Base-by-base conservation (phyloP, 139 green algal genomes). In the Auxenochlorella protothecoides region DNA sequence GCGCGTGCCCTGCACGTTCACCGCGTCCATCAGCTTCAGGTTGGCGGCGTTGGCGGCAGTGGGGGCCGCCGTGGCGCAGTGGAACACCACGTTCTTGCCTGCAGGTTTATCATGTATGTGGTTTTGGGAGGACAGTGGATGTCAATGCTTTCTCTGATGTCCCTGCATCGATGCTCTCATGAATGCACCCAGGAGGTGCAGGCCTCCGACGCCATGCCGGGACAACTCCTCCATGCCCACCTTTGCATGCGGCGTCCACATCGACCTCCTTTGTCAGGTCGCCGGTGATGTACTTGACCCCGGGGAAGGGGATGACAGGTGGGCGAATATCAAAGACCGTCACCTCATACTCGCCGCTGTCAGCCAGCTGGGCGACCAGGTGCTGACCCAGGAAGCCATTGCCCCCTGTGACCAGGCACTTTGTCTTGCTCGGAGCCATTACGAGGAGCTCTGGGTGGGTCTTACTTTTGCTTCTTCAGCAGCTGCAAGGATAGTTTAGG, bases 1-100 rank as follows among this genome's bases (percentile, higher is more conserved):
- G 2, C 72, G 65, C 2, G 91, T 96, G 72, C 91, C 91, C 53
- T 85, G 75, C 55, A 97, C 85, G 71, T 97, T 97, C 5, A 97
- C 91, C 5, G 73, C 75, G 44, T 86, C 61, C 90, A 97, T 96
- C 4, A 97, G 86, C 54, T 71, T 70, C 69, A 89, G 81, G 79
- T 93, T 85, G 60, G 85, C 74, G 2, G 89, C 79, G 73, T 93
- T 92, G 63, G 81, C 74, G 4, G 80, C 86, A 0, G 88, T 92
- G 72, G 89, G 90, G 9, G 90, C 82, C 2, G 88, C 89, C 0
- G 90, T 95, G 4, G 91, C 91, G 44, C 86, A 81, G 71, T 97
- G 91, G 70, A 97, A 92, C n/a, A 95, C 88, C 15, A 92, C 83
- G 63, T 92, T 84, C 63, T 85, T 76, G 57, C 85, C 88, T 72